Base-by-base conservation (phyloP, 1,139 yeast species). In the Debaryomyces fabryi region DNA sequence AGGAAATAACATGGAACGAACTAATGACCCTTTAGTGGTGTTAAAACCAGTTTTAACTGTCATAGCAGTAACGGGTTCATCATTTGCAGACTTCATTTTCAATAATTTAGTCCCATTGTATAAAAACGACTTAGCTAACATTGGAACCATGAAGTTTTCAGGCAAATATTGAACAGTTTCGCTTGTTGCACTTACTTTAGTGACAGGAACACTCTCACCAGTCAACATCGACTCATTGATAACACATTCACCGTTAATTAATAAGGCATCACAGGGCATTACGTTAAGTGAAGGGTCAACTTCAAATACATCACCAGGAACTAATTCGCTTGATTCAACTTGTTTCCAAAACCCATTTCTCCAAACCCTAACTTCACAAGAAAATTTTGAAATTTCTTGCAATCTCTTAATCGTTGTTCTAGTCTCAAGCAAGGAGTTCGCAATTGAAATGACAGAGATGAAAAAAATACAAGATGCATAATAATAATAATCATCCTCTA, bases 131-230 rank as follows among this genome's bases (percentile, higher is more conserved):
- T 83, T 86, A 2, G 96, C 81, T 46, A 92, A 72, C 16, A 75
- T 71, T 18, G 86, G 79, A 4, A 91, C 81, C n/a, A 88, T 80
- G 58, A 82, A 81, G 58, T 81, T 85, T 41, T 72, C 74, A 18
- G 80, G 76, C 38, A 90, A 67, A 15, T 72, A 73, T 27, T 71
- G 71, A 39, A 90, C 79, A 0, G 85, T 78, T 16, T 83, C 90
- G 24, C 79, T 79, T 0, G 79, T 72, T 1, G 96, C 91, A 3
- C 87, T 79, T 4, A 75, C 55, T 64, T 93, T 93, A 0, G 97
- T 82, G 2, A 93, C 96, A 0, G 99, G 99, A 1, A 93, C 98
- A 49, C 97, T 90, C 65, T 93, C 99, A 36, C 99, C 99, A 0
- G 98, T 93, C 29, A 92, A 78, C 96, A 92, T 92, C 9, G 96